Percentiles rank a stretch among this genome's conserved stretches.
These are phyloP conservation scores for Boletus sp. DNA, from an alignment of 1,284 basidiomycete species.

Conservation along the genomic window DNA sequence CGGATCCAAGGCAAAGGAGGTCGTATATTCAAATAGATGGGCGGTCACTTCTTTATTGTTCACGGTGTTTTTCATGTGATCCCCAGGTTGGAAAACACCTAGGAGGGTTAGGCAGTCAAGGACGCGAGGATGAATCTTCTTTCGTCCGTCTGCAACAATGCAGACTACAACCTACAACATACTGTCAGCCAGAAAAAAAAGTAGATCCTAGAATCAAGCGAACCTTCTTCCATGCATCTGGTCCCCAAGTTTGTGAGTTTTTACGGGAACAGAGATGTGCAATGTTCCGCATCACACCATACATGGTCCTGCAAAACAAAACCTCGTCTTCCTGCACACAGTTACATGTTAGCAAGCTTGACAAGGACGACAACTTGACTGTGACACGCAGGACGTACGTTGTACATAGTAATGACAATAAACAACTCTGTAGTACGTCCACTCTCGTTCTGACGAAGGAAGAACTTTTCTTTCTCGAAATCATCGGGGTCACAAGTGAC, in stretches of 20 bases:
- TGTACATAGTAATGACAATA: slow-evolving; percentile 96
- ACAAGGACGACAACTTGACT: slow-evolving; percentile 75
- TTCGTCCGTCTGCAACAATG: slow-evolving; percentile 94
- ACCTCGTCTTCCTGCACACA: slow-evolving; percentile 84
- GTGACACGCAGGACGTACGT: slow-evolving; percentile 49
- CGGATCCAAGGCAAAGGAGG: slow-evolving; percentile 85
- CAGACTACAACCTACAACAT: slow-evolving; percentile 80
- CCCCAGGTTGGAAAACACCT: slow-evolving; percentile 75
- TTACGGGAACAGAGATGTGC: slow-evolving; percentile 89
- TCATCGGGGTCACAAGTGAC: slow-evolving; percentile 95
- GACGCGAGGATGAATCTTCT: slow-evolving; percentile 89
- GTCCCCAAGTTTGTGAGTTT: slow-evolving; percentile 95
- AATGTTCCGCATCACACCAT: slow-evolving; percentile 95
- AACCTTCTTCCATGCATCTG: slow-evolving; percentile 96
- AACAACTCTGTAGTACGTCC: slow-evolving; percentile 88
- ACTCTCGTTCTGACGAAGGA: slow-evolving; percentile 81
- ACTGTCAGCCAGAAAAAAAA: not conserved
- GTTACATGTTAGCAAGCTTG: slow-evolving; percentile 49
- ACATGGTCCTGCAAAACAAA: slow-evolving; percentile 90
- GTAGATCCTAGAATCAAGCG: not conserved
- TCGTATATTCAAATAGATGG: slow-evolving; percentile 95
- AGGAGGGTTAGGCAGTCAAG: slow-evolving; percentile 87
- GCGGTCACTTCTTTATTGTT: slow-evolving; percentile 88
- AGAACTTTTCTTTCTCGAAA: slow-evolving; percentile 81
- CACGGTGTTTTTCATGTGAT: slow-evolving; percentile 88